Conservation (phyloP, 495 filamentous ascomycete genomes). For the Terfezia claveryi region DNA sequence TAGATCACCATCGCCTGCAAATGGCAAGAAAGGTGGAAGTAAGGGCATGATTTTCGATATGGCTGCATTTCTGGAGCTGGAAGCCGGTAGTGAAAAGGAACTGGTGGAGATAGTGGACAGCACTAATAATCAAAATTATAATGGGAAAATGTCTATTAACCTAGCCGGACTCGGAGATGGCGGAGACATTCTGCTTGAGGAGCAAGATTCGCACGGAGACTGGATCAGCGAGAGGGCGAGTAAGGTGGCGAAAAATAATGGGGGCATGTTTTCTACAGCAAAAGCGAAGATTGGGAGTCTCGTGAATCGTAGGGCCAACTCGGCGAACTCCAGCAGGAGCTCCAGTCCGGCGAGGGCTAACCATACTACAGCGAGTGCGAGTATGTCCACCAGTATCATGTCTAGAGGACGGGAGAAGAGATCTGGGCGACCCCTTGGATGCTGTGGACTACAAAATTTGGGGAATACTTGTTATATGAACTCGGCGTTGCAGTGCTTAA, state of each 20-base stretch:
- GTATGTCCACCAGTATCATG: slow-evolving; percentile 24
- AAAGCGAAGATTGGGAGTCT: slow-evolving; percentile 21
- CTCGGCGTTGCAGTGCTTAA: slow-evolving; percentile 80
- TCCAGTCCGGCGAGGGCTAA: slow-evolving; percentile 7
- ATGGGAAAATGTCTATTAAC: slow-evolving; percentile 41
- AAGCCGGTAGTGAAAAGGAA: slow-evolving; percentile 46
- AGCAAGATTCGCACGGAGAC: slow-evolving; percentile 38
- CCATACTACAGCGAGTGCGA: slow-evolving; percentile 20
- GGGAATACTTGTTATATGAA: slow-evolving; percentile 99
- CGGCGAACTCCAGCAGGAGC: slow-evolving; percentile 16
- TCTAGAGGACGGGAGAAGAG: slow-evolving; percentile 40
- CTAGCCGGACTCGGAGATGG: slow-evolving; percentile 43
- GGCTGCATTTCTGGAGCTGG: slow-evolving; percentile 42
- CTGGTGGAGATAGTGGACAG: slow-evolving; percentile 45
- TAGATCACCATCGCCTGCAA: slow-evolving; percentile 12
- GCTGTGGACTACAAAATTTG: slow-evolving; percentile 65
- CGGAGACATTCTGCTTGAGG: slow-evolving; percentile 56
- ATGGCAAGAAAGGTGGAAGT: background rate
- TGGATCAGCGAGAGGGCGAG: slow-evolving; percentile 40
- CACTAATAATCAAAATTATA: slow-evolving; percentile 55
- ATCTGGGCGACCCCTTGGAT: slow-evolving; percentile 41
- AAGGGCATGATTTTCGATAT: slow-evolving; percentile 42
- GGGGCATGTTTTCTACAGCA: slow-evolving; percentile 1
- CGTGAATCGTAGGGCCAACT: slow-evolving; percentile 21
- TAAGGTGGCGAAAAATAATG: slow-evolving; percentile 5